Evolutionary conservation across 805 yeast species (phyloP).

Genomic region (Nematodospora valgi): DNA sequence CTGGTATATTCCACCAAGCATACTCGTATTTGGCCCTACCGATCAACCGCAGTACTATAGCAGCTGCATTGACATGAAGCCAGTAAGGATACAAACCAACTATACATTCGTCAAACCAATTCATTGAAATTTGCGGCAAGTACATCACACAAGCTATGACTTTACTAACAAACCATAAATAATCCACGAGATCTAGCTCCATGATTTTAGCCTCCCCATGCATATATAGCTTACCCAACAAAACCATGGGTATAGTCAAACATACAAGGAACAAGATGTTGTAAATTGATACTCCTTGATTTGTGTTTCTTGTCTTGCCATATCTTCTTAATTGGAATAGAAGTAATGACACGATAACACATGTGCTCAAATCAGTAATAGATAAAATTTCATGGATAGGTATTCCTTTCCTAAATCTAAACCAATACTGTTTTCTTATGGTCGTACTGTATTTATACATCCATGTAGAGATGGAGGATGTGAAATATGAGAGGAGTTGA

Average conservation of each 20-base stretch:
- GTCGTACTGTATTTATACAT: no score
- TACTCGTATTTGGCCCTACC: no score
- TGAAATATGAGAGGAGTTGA: no score
- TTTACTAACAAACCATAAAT: slow-evolving; percentile 34
- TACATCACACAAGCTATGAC: slow-evolving; percentile 20
- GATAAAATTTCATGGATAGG: no score
- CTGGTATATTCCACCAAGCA: slow-evolving; percentile 19
- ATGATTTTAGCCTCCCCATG: slow-evolving; percentile 14
- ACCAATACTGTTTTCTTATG: no score
- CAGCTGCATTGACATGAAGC: slow-evolving; percentile 1
- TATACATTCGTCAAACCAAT: slow-evolving; percentile 33
- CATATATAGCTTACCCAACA: slow-evolving; percentile 4
- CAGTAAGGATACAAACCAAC: slow-evolving; percentile 14
- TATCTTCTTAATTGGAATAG: slow-evolving; percentile 22
- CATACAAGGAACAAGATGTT: slow-evolving; percentile 4
- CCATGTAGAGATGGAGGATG: slow-evolving; percentile 8
- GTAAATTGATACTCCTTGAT: slow-evolving; percentile 33
- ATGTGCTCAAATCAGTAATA: no score
- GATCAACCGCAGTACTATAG: neutral
- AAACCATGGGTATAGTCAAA: slow-evolving; percentile 6
- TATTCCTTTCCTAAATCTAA: no score
- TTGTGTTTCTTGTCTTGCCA: slow-evolving; percentile 28
- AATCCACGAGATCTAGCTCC: slow-evolving; percentile 40
- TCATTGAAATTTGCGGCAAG: slow-evolving; percentile 41
- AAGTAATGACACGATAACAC: slow-evolving; percentile 10